These are phyloP conservation scores for Phialemonium atrogriseum DNA, from an alignment of 2,329 filamentous ascomycete genomes.

Conservation along the genomic window DNA sequence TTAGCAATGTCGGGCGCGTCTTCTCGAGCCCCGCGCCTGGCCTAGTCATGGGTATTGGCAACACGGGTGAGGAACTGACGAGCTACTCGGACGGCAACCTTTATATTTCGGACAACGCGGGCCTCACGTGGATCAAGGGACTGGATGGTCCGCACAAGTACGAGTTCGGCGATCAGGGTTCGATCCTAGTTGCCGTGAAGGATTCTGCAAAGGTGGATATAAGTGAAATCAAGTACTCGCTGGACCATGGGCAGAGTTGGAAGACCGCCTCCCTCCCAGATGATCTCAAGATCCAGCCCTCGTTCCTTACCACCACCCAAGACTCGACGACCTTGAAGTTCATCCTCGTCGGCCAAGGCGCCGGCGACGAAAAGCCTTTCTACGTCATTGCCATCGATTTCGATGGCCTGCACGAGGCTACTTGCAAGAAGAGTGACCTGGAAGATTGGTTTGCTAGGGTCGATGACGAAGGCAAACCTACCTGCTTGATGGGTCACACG, in stretches of 20 bases:
- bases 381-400: constrained; percentile 77
- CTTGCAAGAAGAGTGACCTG: constrained; percentile 71
- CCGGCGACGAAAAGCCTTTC: constrained; percentile 43
- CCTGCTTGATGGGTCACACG: constrained; percentile 92
- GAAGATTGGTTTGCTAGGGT: constrained; percentile 83
- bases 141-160: constrained; percentile 84
- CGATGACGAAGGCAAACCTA: constrained; percentile 70
- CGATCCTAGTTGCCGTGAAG: constrained; percentile 73
- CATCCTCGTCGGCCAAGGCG: constrained; percentile 58
- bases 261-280: constrained; percentile 58
- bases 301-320: constrained; percentile 74
- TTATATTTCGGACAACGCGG: constrained; percentile 86
- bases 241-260: constrained; percentile 88
- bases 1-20: constrained; percentile 73
- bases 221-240: constrained; percentile 61
- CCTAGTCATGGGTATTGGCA: constrained; percentile 88
- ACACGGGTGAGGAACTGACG: constrained; percentile 68
- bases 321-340: constrained; percentile 94
- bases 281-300: constrained; percentile 58
- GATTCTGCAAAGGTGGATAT: constrained; percentile 59
- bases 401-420: constrained; percentile 66
- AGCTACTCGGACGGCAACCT: constrained; percentile 67
- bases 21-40: constrained; percentile 93
- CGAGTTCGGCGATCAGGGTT: constrained; percentile 90
- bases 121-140: constrained; percentile 70